Conservation (phyloP, 345 rosid genomes). For the Eucalyptus tenuipes region DNA sequence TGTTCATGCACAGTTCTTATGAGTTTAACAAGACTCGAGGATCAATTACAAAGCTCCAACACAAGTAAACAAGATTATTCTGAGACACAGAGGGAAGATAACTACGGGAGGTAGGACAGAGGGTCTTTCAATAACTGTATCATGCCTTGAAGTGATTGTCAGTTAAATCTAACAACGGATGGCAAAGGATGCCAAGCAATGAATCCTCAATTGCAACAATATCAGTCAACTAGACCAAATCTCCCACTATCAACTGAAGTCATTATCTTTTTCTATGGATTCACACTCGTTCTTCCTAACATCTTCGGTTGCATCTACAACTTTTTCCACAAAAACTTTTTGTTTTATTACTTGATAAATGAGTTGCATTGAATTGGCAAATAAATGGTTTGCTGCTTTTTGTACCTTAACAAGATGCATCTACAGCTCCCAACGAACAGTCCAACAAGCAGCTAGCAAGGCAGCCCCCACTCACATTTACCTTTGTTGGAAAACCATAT, state of each 20-base stretch:
- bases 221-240: background rate
- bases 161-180: background rate
- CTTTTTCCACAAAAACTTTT: background rate
- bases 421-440: background rate
- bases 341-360: background rate
- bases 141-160: background rate
- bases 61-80: background rate
- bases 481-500: background rate
- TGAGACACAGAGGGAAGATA: background rate
- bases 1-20: background rate
- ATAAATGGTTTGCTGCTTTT: background rate
- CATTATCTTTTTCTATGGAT: background rate
- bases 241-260: background rate
- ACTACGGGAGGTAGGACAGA: background rate
- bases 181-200: background rate
- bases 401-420: background rate
- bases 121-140: background rate
- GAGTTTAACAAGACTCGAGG: background rate
- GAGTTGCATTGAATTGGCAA: background rate
- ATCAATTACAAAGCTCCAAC: background rate
- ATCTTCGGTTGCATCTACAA: background rate
- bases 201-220: background rate
- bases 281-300: background rate
- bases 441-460: background rate
- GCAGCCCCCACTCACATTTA: background rate